Conservation (phyloP, 768 basidiomycete species). For the Trametes punicea region DNA sequence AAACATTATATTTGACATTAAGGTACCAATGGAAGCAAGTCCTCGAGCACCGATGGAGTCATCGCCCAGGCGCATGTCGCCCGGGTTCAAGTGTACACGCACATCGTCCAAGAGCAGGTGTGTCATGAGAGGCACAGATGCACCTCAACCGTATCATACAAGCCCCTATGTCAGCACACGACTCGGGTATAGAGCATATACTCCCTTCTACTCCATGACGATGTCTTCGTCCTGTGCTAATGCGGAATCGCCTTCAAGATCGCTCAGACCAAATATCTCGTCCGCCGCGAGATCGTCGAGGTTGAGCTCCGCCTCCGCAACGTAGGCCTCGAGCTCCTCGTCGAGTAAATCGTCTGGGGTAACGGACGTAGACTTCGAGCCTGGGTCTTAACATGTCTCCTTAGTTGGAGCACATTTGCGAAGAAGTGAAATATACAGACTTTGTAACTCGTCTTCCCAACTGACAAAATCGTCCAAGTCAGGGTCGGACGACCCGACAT, state of each 20-base stretch:
- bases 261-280: constrained; percentile 27
- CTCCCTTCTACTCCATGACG: constrained; percentile 6
- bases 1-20: no score
- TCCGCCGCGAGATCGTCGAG: constrained; percentile 29
- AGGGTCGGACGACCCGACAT: constrained; percentile 78
- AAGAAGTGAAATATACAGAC: constrained; percentile 27
- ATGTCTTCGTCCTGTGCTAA: constrained; percentile 16
- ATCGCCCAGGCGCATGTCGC: no score
- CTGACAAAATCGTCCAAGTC: constrained; percentile 56
- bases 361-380: constrained; percentile 24
- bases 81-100: no score
- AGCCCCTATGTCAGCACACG: background rate
- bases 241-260: constrained; percentile 25
- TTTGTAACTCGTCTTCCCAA: constrained; percentile 59
- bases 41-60: background rate
- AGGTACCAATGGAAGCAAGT: no score
- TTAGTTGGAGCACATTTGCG: background rate
- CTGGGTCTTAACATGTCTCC: background rate
- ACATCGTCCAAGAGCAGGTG: background rate
- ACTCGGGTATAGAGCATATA: background rate
- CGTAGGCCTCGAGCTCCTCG: constrained; percentile 58
- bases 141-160: background rate
- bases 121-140: background rate
- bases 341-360: constrained; percentile 48
- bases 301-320: constrained; percentile 42